Evolutionary conservation across 768 basidiomycete genomes (phyloP).

Genomic region (Hysterangium stoloniferum): DNA sequence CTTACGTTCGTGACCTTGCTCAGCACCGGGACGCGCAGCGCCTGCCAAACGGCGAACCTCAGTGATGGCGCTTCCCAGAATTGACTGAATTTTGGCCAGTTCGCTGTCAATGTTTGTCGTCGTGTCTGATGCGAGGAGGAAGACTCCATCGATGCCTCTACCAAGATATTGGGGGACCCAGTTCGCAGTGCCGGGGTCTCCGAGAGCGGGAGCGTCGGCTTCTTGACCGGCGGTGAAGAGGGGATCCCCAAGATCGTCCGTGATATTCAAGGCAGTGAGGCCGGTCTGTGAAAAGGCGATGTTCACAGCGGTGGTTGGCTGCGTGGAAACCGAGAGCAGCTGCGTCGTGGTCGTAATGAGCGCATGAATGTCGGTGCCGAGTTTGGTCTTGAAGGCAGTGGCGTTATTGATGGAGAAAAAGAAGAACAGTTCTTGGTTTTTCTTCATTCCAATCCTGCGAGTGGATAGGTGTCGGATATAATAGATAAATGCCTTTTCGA

Average conservation of each 20-base stretch:
- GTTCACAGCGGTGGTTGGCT: conserved; percentile 17
- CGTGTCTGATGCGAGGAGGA: conserved; percentile 17
- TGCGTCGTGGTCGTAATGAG: not conserved
- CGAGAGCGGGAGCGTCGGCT: conserved; percentile 15
- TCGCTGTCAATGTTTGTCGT: not conserved
- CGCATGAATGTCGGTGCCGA: conserved; percentile 14
- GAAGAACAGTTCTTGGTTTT: conserved; percentile 16
- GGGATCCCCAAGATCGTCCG: conserved; percentile 15
- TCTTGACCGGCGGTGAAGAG: conserved; percentile 14
- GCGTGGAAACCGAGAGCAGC: not conserved
- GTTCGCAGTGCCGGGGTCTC: conserved; percentile 13
- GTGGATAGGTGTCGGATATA: not conserved
- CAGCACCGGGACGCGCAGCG: conserved; percentile 14
- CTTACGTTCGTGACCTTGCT: conserved; percentile 18
- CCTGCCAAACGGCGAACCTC: conserved; percentile 12
- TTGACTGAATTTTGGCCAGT: conserved; percentile 9
- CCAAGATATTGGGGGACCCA: conserved; percentile 14
- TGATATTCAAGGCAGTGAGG: conserved; percentile 13
- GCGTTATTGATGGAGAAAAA: conserved; percentile 21
- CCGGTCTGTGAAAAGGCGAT: conserved; percentile 18
- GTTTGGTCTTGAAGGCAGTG: conserved; percentile 15
- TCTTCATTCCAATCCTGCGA: conserved; percentile 20
- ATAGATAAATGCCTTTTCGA: not conserved
- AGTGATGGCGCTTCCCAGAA: conserved; percentile 14
- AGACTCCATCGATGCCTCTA: conserved; percentile 18